Percentiles rank a stretch among this genome's conserved stretches.
phyloP scores from a whole-genome alignment of 495 filamentous ascomycete species.

The Eremomyces bilateralis region DNA sequence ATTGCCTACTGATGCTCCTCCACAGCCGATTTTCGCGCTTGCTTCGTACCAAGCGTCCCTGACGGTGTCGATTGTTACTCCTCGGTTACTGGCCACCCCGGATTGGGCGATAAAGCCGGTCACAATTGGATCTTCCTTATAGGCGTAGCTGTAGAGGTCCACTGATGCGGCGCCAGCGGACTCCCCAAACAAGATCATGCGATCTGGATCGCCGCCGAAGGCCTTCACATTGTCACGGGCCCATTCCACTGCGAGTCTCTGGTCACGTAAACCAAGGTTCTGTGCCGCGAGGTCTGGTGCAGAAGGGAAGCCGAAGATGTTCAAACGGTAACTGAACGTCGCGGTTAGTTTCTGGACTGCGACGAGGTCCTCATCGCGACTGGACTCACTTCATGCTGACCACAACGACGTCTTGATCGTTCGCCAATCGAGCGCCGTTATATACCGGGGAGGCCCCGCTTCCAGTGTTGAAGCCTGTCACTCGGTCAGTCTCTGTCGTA shows the following conservation, averaged over 20 bases:
- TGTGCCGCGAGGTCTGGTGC: conserved; percentile 11
- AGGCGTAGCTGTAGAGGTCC: conserved; percentile 2
- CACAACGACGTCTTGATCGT: conserved; percentile 2
- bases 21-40: neutral
- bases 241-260: conserved; percentile 4
- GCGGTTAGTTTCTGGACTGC: conserved; percentile 10
- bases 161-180: conserved; percentile 2
- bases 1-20: neutral
- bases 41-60: conserved; percentile 2
- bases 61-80: neutral
- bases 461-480: conserved; percentile 1
- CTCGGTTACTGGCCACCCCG: conserved; percentile 1
- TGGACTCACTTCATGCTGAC: conserved; percentile 2
- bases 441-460: neutral
- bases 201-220: conserved; percentile 2
- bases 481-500: too few relatives aligned
- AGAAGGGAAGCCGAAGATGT: conserved; percentile 6
- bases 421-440: neutral
- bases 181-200: conserved; percentile 1
- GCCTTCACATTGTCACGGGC: conserved; percentile 2
- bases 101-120: conserved; percentile 1
- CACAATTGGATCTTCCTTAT: conserved; percentile 2
- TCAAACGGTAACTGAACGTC: conserved; percentile 3
- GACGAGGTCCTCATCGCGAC: neutral
- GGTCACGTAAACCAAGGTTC: conserved; percentile 2